Conservation (phyloP, 2,329 filamentous ascomycete species). For the Ascochyta pisi region DNA sequence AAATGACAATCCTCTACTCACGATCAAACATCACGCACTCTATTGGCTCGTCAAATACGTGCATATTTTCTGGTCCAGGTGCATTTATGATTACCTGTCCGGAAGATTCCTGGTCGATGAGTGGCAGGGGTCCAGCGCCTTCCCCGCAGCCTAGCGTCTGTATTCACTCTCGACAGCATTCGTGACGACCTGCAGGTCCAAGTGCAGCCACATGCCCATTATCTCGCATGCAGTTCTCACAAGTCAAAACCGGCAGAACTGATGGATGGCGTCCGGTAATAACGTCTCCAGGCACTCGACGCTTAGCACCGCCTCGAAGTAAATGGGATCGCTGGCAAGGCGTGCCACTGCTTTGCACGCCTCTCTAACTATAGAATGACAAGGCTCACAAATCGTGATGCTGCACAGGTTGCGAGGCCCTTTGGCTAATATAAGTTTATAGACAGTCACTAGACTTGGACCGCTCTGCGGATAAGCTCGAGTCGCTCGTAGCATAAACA, state of each 20-base stretch:
- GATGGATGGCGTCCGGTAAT: neutral
- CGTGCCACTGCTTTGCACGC: neutral
- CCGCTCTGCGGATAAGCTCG: neutral
- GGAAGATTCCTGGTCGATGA: neutral
- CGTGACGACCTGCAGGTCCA: neutral
- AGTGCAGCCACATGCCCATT: neutral
- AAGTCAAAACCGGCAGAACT: neutral
- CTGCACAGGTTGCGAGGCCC: too few relatives aligned
- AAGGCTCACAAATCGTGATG: neutral
- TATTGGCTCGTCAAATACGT: neutral
- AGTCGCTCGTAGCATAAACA: neutral
- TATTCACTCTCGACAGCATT: neutral
- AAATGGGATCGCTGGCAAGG: neutral
- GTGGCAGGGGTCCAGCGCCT: slow-evolving; percentile 1
- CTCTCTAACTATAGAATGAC: neutral
- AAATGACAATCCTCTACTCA: neutral
- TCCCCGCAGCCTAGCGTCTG: slow-evolving; percentile 4
- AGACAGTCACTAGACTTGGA: neutral
- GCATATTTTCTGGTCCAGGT: neutral
- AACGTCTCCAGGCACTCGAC: neutral
- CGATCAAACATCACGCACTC: neutral
- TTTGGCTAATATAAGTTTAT: too few relatives aligned
- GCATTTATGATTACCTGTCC: neutral
- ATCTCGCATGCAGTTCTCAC: neutral
- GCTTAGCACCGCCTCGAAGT: neutral